Percentiles rank a stretch among this genome's conserved stretches.
phyloP scores from a whole-genome alignment of 768 basidiomycete species.

The Termitomyces sp. region DNA sequence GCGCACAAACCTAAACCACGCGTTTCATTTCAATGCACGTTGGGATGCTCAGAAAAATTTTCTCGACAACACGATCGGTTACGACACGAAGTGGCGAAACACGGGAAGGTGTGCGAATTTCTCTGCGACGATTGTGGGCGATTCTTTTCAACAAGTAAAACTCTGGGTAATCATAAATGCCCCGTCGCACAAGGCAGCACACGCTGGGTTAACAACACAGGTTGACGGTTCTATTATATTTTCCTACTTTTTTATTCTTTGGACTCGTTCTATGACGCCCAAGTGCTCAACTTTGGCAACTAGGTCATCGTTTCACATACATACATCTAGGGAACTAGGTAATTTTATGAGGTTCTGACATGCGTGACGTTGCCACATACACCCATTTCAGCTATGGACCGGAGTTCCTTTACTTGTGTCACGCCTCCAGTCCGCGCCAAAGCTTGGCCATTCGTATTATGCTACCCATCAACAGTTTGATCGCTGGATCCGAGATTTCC shows the following conservation, averaged over 20 bases:
- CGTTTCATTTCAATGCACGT: slow-evolving; percentile 41
- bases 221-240: neutral
- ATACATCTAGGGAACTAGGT: neutral
- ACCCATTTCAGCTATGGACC: neutral
- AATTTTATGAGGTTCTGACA: neutral
- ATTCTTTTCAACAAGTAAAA: slow-evolving; percentile 49
- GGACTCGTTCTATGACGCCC: neutral
- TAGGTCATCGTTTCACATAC: neutral
- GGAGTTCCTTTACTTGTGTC: neutral
- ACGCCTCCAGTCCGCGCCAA: neutral
- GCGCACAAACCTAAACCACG: slow-evolving; percentile 49
- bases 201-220: slow-evolving; percentile 37
- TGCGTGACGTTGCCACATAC: neutral
- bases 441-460: neutral
- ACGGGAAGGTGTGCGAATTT: slow-evolving; percentile 52
- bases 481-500: neutral
- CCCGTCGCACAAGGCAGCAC: slow-evolving; percentile 43
- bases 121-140: slow-evolving; percentile 44
- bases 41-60: slow-evolving; percentile 50
- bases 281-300: neutral
- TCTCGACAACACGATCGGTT: slow-evolving; percentile 53
- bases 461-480: no score
- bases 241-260: neutral
- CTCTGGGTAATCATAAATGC: slow-evolving; percentile 51
- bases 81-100: slow-evolving; percentile 53